phyloP scores from a whole-genome alignment of 257 asterid genomes.

The Solanum arcanum region DNA sequence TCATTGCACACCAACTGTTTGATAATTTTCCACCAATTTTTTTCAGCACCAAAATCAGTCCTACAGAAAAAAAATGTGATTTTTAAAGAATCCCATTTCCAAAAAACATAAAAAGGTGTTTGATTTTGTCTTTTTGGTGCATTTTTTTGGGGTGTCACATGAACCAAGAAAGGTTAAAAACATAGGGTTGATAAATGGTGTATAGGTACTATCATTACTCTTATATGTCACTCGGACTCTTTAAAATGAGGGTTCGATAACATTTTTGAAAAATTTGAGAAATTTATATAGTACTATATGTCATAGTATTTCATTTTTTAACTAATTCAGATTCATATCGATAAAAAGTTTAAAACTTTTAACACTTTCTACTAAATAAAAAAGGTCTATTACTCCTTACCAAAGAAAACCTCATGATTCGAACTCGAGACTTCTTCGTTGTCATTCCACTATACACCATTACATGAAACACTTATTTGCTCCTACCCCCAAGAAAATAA shows the following conservation, averaged over 20 bases:
- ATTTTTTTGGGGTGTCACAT: not conserved
- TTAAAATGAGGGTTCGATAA: not conserved
- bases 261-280: not conserved
- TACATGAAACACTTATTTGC: not conserved
- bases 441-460: not conserved
- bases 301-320: not conserved
- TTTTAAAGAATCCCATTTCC: not conserved
- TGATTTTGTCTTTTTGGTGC: not conserved
- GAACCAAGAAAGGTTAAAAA: not conserved
- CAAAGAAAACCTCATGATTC: not conserved
- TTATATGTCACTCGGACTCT: not conserved
- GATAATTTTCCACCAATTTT: not conserved
- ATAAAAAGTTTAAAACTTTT: not conserved
- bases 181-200: not conserved
- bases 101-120: not conserved
- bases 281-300: not conserved
- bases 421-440: not conserved
- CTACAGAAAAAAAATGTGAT: not conserved
- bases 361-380: not conserved
- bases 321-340: fast-evolving
- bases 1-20: not conserved
- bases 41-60: not conserved
- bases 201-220: not conserved
- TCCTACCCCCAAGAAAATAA: not conserved
- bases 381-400: not conserved